Evolutionary conservation across 495 filamentous ascomycete species (phyloP).

Genomic region (Podospora pseudocomata): DNA sequence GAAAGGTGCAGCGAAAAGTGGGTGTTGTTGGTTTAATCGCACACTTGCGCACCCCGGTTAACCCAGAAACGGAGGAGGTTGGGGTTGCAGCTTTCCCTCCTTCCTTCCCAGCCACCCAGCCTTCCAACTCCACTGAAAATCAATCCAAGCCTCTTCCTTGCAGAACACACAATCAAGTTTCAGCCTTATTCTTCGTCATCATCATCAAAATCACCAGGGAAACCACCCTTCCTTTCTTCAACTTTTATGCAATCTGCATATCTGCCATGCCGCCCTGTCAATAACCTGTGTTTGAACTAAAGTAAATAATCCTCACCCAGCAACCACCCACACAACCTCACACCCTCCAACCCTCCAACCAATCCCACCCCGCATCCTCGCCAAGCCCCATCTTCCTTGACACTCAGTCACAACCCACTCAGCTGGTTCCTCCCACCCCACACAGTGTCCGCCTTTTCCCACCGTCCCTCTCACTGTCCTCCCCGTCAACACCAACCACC

Average conservation of each 20-base stretch:
- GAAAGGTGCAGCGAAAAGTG: not conserved
- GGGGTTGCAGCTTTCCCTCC: not conserved
- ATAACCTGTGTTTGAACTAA: too few species aligned
- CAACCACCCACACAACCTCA: constrained; percentile 10
- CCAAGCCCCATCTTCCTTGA: not conserved
- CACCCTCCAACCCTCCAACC: not conserved
- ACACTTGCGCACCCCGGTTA: constrained; percentile 14
- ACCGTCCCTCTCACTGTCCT: not conserved
- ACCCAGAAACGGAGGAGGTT: constrained; percentile 29
- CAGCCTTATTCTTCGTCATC: constrained; percentile 7
- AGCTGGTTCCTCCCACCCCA: constrained; percentile 1
- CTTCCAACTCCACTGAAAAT: not conserved
- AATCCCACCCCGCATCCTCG: not conserved
- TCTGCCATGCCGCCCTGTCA: too few species aligned
- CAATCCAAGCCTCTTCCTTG: not conserved
- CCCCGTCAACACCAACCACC: not conserved
- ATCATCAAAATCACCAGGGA: not conserved
- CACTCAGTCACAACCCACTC: not conserved
- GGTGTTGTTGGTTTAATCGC: constrained; percentile 15
- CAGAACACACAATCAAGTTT: not conserved
- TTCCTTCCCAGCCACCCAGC: not conserved
- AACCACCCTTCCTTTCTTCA: constrained; percentile 4
- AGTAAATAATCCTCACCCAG: constrained; percentile 20
- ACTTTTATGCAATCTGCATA: not conserved
- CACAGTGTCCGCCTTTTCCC: constrained; percentile 5